These are phyloP conservation scores for Vigna mungo DNA, from an alignment of 306 rosid genomes.

Conservation along the genomic window DNA sequence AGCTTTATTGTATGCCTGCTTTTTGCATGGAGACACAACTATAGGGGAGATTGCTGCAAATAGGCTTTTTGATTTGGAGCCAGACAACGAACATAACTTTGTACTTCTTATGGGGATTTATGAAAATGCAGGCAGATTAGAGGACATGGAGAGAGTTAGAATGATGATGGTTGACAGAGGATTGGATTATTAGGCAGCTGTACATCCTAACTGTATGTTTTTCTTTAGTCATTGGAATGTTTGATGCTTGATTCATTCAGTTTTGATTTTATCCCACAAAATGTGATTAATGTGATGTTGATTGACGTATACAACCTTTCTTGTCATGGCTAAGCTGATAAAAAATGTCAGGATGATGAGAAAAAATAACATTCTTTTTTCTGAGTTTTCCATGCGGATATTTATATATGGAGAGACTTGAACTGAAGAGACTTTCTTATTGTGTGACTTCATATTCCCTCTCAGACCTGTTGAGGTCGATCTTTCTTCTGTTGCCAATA, in stretches of 20 bases:
- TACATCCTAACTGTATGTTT: neutral
- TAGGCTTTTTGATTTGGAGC: slow-evolving; percentile 84
- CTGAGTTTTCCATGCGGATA: slow-evolving; percentile 46
- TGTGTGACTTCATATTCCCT: too few relatives aligned
- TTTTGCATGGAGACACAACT: slow-evolving; percentile 62
- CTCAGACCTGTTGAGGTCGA: too few relatives aligned
- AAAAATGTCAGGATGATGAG: too few relatives aligned
- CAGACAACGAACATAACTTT: slow-evolving; percentile 83
- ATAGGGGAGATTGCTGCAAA: slow-evolving; percentile 83
- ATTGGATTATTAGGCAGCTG: slow-evolving; percentile 57
- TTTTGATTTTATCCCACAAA: slow-evolving; percentile 17
- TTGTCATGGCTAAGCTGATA: too few relatives aligned
- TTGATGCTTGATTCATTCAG: slow-evolving; percentile 5
- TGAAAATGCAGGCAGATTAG: slow-evolving; percentile 63
- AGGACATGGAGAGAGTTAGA: slow-evolving; percentile 71
- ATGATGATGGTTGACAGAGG: slow-evolving; percentile 75
- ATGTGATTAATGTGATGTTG: slow-evolving; percentile 14
- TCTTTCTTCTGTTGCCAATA: neutral
- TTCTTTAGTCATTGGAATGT: neutral
- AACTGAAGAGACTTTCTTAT: slow-evolving; percentile 58
- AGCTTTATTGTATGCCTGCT: slow-evolving; percentile 81
- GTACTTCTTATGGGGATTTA: slow-evolving; percentile 77
- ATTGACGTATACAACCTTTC: slow-evolving; percentile 17
- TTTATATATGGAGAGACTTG: slow-evolving; percentile 59
- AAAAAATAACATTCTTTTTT: too few relatives aligned